A percentile compares a stretch with the other conserved stretches of the same genome.
Conservation (phyloP, 805 yeast species). For the Spathaspora arborariae region DNA sequence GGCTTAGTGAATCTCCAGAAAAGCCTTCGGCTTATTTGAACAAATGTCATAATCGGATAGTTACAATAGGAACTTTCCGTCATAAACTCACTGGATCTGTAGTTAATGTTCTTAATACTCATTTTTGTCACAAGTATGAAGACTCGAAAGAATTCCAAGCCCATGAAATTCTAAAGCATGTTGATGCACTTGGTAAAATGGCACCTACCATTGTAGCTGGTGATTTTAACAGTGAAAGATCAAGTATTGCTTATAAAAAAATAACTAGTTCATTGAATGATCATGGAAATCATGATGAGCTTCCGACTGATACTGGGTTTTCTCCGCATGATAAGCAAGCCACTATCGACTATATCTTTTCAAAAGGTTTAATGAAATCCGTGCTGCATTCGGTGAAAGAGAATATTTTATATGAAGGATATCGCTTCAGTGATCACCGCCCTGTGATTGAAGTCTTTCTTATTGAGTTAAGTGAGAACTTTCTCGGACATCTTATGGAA, state of each 20-base stretch:
- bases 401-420: slow-evolving; percentile 29
- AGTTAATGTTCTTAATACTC: slow-evolving; percentile 33
- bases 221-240: slow-evolving; percentile 46
- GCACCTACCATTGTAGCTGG: slow-evolving; percentile 38
- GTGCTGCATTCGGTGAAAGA: slow-evolving; percentile 29
- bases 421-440: slow-evolving; percentile 44
- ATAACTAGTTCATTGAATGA: slow-evolving; percentile 11
- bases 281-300: slow-evolving; percentile 12
- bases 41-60: slow-evolving; percentile 39
- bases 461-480: too few species aligned
- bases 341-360: slow-evolving; percentile 38
- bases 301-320: slow-evolving; percentile 21
- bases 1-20: slow-evolving; percentile 25
- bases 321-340: slow-evolving; percentile 15
- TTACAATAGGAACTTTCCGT: slow-evolving; percentile 29
- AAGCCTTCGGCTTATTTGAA: slow-evolving; percentile 42
- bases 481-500: too few species aligned
- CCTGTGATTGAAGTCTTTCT: slow-evolving; percentile 24
- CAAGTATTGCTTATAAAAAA: slow-evolving; percentile 25
- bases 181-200: slow-evolving; percentile 16
- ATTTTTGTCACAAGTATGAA: slow-evolving; percentile 37
- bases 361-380: slow-evolving; percentile 20
- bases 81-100: slow-evolving; percentile 17
- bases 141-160: slow-evolving; percentile 40
- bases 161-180: slow-evolving; percentile 40